Base-by-base conservation (phyloP, 257 asterid species). In the Rhazya stricta region DNA sequence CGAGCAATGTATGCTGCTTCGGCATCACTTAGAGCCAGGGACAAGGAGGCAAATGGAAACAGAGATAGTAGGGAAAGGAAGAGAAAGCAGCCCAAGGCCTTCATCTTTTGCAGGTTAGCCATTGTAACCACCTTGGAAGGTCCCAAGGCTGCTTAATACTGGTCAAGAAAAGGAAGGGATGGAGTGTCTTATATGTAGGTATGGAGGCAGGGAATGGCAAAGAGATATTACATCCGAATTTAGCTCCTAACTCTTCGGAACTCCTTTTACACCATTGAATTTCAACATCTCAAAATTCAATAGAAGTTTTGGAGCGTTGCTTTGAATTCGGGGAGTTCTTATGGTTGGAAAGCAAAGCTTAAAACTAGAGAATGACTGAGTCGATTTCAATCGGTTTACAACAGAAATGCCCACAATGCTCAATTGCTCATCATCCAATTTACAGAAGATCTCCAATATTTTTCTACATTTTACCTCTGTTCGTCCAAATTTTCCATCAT, bases 71-170 rank as follows among this genome's bases (percentile, higher is more conserved):
- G 79, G 70, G 70, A 71, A 39, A 85, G 32, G 67, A 85, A 29
- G 36, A 80, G 68, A 54, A 83, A 71, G 86, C 89, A 87, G 85
- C 91, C 90, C 53, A 73, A 83, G 84, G 89, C 85, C 74, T 79
- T 85, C 81, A 77, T 84, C 60, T 58, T 88, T 19, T 58, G 86
- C 81, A 85, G 86, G 85, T 73, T 80, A 56, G 81, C 78, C 89
- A 88, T 78, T 72, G 50, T 53, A 63, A 79, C 87, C 86, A 89
- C 89, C 84, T 83, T 82, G 84, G 90, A 81, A 75, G 71, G 85
- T 78, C 92, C 92, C 87, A 83, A 83, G 94, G 94, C 85, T 78
- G 92, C 89, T 85, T 84, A 78, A 80, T 62, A 74, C 63, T 63
- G 77, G 34, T 27, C 77, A 69, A 54, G 12, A 23, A 23, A 69